Conservation (phyloP, 345 rosid species). For the Pelargonium nanum region DNA sequence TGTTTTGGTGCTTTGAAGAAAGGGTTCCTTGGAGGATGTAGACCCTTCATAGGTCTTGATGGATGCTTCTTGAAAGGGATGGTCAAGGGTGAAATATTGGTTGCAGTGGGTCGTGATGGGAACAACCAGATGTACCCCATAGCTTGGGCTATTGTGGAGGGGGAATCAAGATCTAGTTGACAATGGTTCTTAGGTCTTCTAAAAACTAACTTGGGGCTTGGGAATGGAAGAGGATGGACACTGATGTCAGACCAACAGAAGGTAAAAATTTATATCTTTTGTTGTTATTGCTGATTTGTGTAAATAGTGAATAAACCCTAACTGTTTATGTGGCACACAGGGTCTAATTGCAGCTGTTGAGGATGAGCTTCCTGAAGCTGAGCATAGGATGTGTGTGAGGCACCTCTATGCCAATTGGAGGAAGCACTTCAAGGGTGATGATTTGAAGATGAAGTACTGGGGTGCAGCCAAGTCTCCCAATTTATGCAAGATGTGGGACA, state of each 20-base stretch:
- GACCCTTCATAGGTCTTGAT: too few relatives aligned
- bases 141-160: background rate
- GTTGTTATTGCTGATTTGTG: background rate
- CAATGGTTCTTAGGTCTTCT: too few relatives aligned
- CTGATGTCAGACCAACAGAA: background rate
- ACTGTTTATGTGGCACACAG: background rate
- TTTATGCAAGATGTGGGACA: background rate
- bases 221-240: constrained; percentile 2
- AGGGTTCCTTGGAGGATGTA: too few relatives aligned
- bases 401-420: background rate
- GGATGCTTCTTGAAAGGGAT: too few relatives aligned
- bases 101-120: too few relatives aligned
- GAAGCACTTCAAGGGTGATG: background rate
- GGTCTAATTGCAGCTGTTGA: background rate
- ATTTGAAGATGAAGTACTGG: background rate
- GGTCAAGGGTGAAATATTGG: too few relatives aligned
- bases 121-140: background rate
- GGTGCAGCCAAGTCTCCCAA: background rate
- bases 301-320: background rate
- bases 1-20: too few relatives aligned
- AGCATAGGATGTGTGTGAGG: background rate
- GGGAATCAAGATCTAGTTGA: too few relatives aligned
- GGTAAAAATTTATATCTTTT: background rate
- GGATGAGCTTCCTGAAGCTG: background rate
- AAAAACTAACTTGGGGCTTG: too few relatives aligned